These are phyloP conservation scores for Pseudozyma pruni DNA, from an alignment of 1,284 basidiomycete genomes.

Conservation along the genomic window DNA sequence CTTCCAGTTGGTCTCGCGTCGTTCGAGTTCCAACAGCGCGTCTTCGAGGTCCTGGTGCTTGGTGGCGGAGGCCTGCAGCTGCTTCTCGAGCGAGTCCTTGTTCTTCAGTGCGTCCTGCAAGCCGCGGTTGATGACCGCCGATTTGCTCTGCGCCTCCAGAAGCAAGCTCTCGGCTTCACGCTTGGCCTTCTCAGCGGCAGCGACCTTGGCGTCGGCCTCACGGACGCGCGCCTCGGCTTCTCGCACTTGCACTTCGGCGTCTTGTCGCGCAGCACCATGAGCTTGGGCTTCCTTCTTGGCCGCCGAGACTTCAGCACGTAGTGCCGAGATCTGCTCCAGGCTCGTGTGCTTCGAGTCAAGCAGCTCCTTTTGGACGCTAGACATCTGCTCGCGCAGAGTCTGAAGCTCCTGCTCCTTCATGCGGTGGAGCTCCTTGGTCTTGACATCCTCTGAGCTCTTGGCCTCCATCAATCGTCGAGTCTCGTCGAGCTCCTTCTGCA, in stretches of 20 bases:
- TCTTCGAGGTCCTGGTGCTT: slow-evolving; percentile 62
- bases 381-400: slow-evolving; percentile 78
- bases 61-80: slow-evolving; percentile 76
- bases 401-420: slow-evolving; percentile 86
- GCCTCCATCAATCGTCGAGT: slow-evolving; percentile 78
- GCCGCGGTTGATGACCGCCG: slow-evolving; percentile 46
- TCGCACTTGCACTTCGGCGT: slow-evolving; percentile 28
- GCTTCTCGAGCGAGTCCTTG: slow-evolving; percentile 74
- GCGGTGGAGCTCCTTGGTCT: slow-evolving; percentile 83
- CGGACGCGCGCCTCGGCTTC: slow-evolving; percentile 32
- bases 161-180: slow-evolving; percentile 80
- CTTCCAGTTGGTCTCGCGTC: slow-evolving; percentile 50
- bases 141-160: slow-evolving; percentile 76
- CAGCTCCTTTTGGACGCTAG: slow-evolving; percentile 63
- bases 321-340: slow-evolving; percentile 59
- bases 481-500: slow-evolving; percentile 87
- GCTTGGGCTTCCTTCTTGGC: slow-evolving; percentile 56
- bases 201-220: slow-evolving; percentile 73
- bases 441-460: slow-evolving; percentile 85
- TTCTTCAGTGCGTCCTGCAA: slow-evolving; percentile 40
- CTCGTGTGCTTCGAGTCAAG: slow-evolving; percentile 63
- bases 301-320: slow-evolving; percentile 69
- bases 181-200: slow-evolving; percentile 78
- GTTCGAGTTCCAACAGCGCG: slow-evolving; percentile 55
- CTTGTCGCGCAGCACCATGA: slow-evolving; percentile 29